Evolutionary conservation across 1,284 basidiomycete species (phyloP), one percentile per base, ranked within the genome.

Genomic region (Apiotrichum domesticum): DNA sequence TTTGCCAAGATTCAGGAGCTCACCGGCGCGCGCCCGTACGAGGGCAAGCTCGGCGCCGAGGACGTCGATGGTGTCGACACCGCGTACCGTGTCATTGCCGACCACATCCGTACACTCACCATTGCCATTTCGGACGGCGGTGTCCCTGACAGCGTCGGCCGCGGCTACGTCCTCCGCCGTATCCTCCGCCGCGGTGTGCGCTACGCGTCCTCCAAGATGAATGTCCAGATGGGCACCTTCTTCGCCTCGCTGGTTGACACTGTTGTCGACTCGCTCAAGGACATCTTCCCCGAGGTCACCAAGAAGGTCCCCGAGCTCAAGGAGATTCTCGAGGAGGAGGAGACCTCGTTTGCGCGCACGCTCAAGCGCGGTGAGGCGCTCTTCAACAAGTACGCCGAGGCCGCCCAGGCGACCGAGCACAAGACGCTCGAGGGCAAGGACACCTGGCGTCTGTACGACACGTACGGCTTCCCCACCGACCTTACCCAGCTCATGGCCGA

Each of bases 401-500:
- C 83, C 52, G 86, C 93, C 8, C 81, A 81, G 62, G 82, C 86
- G 48, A 80, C 82, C 46, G 85, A 85, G 11, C 69, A 79, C 8
- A 87, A 81, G 54, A 82, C 85, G 63, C 84, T 99, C 46, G 85
- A 82, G 63, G 95, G 95, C 14, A 87, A 87, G 68, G 95, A 99
- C 70, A 90, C 97, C 34, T 99, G 95, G 95, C 84, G 90, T 35
- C 79, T 99, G 53, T 98, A 98, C 75, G 96, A 99, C 75, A 98
- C 96, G 0, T 99, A 90, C 73, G 95, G 95, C 44, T 99, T 99
- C 81, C 96, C 95, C 0, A 92, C 93, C 52, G 95, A 99, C 72
- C 80, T 99, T 41, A 99, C 96, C 2, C 85, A 89, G 54, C 82
- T 99, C 63, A 98, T 99, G 95, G 95, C 96, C 32, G 90, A 96